Percentiles rank a stretch among this genome's conserved stretches.
Conservation (phyloP, 2,329 filamentous ascomycete genomes). For the Ceratocystis eucalypticola region DNA sequence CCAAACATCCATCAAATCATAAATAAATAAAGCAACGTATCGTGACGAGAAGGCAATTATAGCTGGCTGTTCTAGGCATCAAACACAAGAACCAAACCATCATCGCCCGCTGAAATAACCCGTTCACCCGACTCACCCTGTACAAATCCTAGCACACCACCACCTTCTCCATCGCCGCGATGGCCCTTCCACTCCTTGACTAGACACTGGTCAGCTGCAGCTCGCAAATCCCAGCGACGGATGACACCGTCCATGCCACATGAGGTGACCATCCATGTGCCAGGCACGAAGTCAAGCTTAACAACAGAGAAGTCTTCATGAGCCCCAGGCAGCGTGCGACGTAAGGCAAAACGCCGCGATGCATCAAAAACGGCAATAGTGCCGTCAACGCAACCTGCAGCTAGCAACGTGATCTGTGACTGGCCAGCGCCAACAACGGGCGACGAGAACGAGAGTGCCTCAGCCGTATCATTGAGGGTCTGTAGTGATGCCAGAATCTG, state of each 20-base stretch:
- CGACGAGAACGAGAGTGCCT: slow-evolving; percentile 53
- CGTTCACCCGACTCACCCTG: slow-evolving; percentile 61
- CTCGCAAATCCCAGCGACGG: slow-evolving; percentile 69
- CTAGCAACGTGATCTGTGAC: slow-evolving; percentile 38
- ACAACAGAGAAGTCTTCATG: slow-evolving; percentile 86
- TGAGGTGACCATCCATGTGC: slow-evolving; percentile 61
- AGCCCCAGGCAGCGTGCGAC: slow-evolving; percentile 65
- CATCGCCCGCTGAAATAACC: slow-evolving; percentile 83
- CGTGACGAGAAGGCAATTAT: slow-evolving; percentile 1
- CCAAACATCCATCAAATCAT: neutral
- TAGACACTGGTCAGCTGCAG: slow-evolving; percentile 52
- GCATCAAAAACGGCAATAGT: slow-evolving; percentile 79
- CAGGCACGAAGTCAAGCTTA: slow-evolving; percentile 72
- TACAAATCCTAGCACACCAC: slow-evolving; percentile 82
- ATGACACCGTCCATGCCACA: slow-evolving; percentile 89
- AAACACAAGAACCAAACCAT: slow-evolving; percentile 57
- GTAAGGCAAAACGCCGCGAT: slow-evolving; percentile 71
- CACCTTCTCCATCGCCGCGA: slow-evolving; percentile 67
- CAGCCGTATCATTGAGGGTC: slow-evolving; percentile 61
- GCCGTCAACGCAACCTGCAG: slow-evolving; percentile 57
- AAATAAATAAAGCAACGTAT: neutral
- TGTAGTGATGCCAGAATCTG: slow-evolving; percentile 70
- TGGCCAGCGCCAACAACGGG: slow-evolving; percentile 33
- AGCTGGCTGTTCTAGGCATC: slow-evolving; percentile 32
- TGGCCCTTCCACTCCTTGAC: slow-evolving; percentile 86